phyloP scores from a whole-genome alignment of 805 yeast species.

The Candida arabinofermentans region DNA sequence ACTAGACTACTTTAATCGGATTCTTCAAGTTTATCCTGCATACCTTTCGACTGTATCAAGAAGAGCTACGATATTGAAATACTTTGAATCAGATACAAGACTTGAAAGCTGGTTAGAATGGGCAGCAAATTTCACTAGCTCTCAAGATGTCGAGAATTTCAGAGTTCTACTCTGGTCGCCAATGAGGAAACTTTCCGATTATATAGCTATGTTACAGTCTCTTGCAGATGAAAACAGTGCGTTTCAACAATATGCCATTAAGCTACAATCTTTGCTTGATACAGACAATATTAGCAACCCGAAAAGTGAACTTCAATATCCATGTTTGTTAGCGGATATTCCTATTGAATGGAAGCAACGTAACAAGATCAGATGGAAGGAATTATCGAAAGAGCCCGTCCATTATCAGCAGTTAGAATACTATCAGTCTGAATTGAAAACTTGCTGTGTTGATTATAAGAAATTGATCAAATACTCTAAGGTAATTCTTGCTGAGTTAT shows the following conservation, averaged over 20 bases:
- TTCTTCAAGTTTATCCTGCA: conserved; percentile 25
- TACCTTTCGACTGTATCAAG: conserved; percentile 9
- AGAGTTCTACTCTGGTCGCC: conserved; percentile 9
- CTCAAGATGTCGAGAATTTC: not conserved
- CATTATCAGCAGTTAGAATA: conserved; percentile 19
- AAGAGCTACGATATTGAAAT: conserved; percentile 6
- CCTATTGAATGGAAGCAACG: conserved; percentile 20
- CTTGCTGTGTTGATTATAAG: conserved; percentile 4
- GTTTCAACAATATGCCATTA: not conserved
- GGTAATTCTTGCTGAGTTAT: conserved; percentile 11
- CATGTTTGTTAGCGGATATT: conserved; percentile 14
- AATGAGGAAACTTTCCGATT: conserved; percentile 1
- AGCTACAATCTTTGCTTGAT: not conserved
- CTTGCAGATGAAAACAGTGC: not conserved
- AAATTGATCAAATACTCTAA: conserved; percentile 7
- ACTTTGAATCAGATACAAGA: conserved; percentile 4
- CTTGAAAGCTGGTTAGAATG: conserved; percentile 14
- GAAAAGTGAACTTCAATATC: conserved; percentile 2
- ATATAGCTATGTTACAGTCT: conserved; percentile 3
- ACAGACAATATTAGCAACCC: too few relatives aligned
- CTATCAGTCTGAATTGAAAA: conserved; percentile 14
- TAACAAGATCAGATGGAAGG: conserved; percentile 21
- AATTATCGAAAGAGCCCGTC: conserved; percentile 9
- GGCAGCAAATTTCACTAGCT: conserved; percentile 2
- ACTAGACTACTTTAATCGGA: conserved; percentile 19